phyloP scores from a whole-genome alignment of 2,329 filamentous ascomycete genomes.

The Diplodia mutila region DNA sequence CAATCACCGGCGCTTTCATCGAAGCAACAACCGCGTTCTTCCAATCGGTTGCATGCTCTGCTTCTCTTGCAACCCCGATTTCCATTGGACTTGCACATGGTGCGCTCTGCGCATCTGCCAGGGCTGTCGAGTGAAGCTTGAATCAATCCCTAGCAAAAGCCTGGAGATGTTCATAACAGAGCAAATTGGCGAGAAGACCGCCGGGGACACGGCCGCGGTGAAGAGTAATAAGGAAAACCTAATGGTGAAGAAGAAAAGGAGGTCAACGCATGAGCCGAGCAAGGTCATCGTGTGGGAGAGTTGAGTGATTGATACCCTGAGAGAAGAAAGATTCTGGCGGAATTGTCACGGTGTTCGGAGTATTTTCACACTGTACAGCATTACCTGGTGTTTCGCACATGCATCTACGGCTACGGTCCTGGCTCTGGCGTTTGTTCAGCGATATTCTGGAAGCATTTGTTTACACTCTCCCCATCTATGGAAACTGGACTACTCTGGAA shows the following conservation, averaged over 20 bases:
- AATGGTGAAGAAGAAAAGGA: constrained; percentile 9
- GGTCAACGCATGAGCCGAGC: not conserved
- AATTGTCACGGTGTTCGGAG: constrained; percentile 1
- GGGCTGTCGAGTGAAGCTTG: constrained; percentile 36
- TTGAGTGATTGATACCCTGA: not conserved
- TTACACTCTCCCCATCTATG: not conserved
- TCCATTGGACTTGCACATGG: constrained; percentile 42
- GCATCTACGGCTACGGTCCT: constrained; percentile 18
- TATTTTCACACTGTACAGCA: constrained; percentile 10
- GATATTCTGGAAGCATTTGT: constrained; percentile 8
- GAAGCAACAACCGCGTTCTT: constrained; percentile 38
- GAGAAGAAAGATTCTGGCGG: not conserved
- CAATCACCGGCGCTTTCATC: constrained; percentile 34
- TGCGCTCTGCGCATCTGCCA: constrained; percentile 43
- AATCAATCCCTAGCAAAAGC: constrained; percentile 12
- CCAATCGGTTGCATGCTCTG: constrained; percentile 45
- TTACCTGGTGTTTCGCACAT: constrained; percentile 4
- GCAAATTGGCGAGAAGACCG: not conserved
- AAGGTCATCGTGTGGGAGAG: constrained; percentile 10
- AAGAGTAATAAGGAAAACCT: constrained; percentile 13
- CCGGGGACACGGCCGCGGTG: not conserved
- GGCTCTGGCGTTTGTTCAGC: constrained; percentile 19
- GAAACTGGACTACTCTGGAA: constrained; percentile 1
- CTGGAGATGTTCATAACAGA: constrained; percentile 1
- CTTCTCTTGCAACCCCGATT: constrained; percentile 32